Conservation (phyloP, 164 flowering plant species). For the Macadamia integrifolia region DNA sequence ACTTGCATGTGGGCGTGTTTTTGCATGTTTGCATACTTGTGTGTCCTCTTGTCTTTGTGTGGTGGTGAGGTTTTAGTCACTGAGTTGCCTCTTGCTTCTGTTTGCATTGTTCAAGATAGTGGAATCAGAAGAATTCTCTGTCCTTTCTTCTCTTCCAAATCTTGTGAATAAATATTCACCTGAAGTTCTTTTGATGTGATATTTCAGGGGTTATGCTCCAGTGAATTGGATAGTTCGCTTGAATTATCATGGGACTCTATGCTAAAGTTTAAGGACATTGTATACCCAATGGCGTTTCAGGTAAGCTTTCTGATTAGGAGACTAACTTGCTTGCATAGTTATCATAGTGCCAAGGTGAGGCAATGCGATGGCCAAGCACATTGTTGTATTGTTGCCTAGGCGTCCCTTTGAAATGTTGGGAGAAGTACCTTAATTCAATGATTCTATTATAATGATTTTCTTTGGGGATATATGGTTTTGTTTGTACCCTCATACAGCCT, state of each 20-base stretch:
- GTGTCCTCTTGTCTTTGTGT: too few species aligned
- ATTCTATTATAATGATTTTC: too few species aligned
- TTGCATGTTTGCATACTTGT: too few species aligned
- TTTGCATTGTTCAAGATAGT: neutral
- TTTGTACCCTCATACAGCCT: too few species aligned
- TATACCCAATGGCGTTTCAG: constrained; percentile 78
- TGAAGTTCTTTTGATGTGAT: constrained; percentile 1
- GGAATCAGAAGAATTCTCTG: neutral
- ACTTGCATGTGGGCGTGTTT: too few species aligned
- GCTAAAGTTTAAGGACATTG: constrained; percentile 72
- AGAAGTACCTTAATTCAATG: too few species aligned
- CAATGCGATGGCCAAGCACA: too few species aligned
- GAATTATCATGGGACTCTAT: constrained; percentile 75
- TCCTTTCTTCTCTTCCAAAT: neutral
- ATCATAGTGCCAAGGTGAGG: too few species aligned
- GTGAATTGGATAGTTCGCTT: constrained; percentile 55
- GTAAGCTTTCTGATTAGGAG: constrained; percentile 23
- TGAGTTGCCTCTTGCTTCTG: neutral
- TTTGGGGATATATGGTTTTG: too few species aligned
- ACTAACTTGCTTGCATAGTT: neutral
- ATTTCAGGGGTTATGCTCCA: constrained; percentile 62
- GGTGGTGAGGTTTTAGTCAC: neutral
- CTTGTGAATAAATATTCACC: neutral
- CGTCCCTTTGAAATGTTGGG: too few species aligned
- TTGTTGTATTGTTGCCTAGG: too few species aligned